Evolutionary conservation across 2,329 filamentous ascomycete genomes (phyloP), one percentile per base, ranked within the genome.

Genomic region (Celoporthe dispersa): DNA sequence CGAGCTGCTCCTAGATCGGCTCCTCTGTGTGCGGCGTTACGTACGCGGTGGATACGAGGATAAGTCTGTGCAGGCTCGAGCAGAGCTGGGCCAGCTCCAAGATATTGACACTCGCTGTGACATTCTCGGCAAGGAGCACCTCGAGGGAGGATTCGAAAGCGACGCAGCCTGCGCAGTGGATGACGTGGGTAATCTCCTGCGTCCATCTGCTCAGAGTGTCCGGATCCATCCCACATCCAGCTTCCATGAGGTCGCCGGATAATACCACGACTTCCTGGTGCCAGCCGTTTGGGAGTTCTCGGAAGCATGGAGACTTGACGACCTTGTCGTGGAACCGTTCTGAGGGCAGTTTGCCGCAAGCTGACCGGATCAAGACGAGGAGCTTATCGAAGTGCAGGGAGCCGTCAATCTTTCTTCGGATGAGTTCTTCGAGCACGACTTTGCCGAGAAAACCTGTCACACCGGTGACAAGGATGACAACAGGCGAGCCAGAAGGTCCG

Each of bases 361-460:
- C 37, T 39, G 68, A 4, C 22, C 71, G 59, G 51, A 72, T 67
- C 33, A 68, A 37, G 8, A 72, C 63, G 16, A 70, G 1, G 19
- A 72, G 33, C 12, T 61, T 59, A 31, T 71, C 63, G 37, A 70
- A 71, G 4, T 70, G 59, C 16, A 71, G 25, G 22, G 59, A 60
- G 8, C 31, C 22, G 22, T 66, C 19, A 9, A 11, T 37, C 19
- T 60, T 63, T 28, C 68, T 65, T 39, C 71, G 55, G 12, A 73
- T 12, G 53, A 73, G 70, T 35, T 73, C 72, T 61, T 72, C 70
- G 19, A 73, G 64, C 11, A 71, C 68, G 22, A 73, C 72, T 31
- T 72, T 73, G 8, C 72, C 72, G n/a, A 73, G 66, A 39, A 73
- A 73, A 0, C 70, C 72, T 25, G 72, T 73, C 28, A 70, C 72